Conservation (phyloP, 176 grass and related monocot genomes). For the Rhipidocladum racemiflorum region DNA sequence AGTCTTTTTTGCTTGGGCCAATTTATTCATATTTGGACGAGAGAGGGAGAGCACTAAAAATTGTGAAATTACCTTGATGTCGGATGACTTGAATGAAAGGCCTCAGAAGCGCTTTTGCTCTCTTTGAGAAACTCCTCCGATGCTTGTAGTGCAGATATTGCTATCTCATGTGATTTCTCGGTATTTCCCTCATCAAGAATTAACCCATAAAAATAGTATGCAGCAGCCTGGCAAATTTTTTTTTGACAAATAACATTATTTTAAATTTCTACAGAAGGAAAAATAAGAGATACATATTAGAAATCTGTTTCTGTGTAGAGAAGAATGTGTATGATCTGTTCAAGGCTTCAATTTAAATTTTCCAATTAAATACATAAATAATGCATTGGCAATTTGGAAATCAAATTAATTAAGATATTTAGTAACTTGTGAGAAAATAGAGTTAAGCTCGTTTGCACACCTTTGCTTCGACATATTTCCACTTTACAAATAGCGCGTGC, state of each 20-base stretch:
- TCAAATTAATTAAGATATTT: constrained; percentile 3
- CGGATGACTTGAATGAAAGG: constrained; percentile 56
- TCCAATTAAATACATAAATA: neutral
- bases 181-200: constrained; percentile 85
- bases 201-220: constrained; percentile 81
- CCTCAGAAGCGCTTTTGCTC: constrained; percentile 64
- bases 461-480: constrained; percentile 84
- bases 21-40: neutral
- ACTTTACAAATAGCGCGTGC: constrained; percentile 72
- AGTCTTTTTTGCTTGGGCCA: neutral
- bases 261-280: neutral
- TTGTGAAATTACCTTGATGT: constrained; percentile 57
- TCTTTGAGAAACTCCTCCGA: constrained; percentile 81
- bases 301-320: neutral
- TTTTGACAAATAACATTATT: neutral
- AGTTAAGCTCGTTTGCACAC: constrained; percentile 26
- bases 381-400: neutral
- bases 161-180: constrained; percentile 61
- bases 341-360: neutral
- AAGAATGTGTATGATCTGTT: neutral
- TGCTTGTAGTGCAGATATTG: constrained; percentile 61
- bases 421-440: neutral
- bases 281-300: constrained; percentile 16
- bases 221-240: constrained; percentile 58
- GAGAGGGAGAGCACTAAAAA: neutral